Base-by-base conservation (phyloP, 2,329 filamentous ascomycete species). In the Clonostachys chloroleuca region DNA sequence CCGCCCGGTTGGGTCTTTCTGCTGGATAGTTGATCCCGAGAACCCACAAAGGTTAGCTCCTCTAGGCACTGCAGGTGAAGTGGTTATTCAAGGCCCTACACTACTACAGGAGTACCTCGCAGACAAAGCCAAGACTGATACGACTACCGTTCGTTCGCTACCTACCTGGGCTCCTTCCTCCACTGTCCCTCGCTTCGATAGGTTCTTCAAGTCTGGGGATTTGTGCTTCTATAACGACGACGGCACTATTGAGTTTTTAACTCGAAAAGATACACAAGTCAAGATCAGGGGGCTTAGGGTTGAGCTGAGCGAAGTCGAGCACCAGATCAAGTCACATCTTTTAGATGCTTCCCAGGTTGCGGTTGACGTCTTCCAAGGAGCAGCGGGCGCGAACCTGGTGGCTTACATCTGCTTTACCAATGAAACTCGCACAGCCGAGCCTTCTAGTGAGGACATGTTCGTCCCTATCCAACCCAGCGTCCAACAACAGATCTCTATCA, bases 61-160 rank as follows among this genome's bases (percentile, higher is more conserved):
- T 30, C 13, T 51, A 13, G 52, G 52, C 12, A 43, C 37, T 10
- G 12, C 48, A 5, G 51, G 52, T 5, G 52, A 54, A 39, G 42
- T 52, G 13, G 41, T 50, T 14, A 47, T 54, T 12, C 47, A 54
- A 40, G 52, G 50, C 2, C 74, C 74, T 35, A 52, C 48, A 12
- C 9, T 80, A 14, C 72, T 70, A 20, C 61, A 67, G 34, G 73
- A 74, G 34, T 80, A 80, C 47, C 57, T 77, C 14, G 70, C 73
- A 45, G 51, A 57, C 8, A 4, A 55, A 30, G 35, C 43, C 14
- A 14, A 18, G 4, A 63, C 70, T 65, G 47, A 60, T 49, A 10
- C 50, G 4, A 51, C 52, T 4, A 33, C 34, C n/a, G 30, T 43
- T 6, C 16, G 17, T 13, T 13, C 12, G 12, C 10, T 42, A 24